Evolutionary conservation across 805 yeast species (phyloP).

Genomic region (Tanozyma kutaoensis): DNA sequence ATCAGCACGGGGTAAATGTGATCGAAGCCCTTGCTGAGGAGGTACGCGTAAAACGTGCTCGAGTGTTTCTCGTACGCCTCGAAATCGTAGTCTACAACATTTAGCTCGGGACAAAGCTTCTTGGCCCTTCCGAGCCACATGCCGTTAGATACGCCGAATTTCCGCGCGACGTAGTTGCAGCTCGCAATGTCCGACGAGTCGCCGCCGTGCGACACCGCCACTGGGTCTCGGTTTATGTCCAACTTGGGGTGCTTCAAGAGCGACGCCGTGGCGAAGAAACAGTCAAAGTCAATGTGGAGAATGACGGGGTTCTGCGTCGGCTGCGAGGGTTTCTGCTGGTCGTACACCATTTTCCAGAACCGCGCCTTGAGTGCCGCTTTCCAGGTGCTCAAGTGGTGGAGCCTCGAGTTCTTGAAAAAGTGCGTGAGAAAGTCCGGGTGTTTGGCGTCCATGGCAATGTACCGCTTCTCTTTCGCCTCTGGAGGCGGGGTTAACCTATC

Average conservation of each 20-base stretch:
- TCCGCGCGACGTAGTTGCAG: conserved; percentile 80
- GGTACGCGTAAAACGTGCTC: conserved; percentile 44
- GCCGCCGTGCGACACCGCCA: conserved; percentile 52
- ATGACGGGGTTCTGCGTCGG: conserved; percentile 18
- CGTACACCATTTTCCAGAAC: conserved; percentile 36
- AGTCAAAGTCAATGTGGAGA: conserved; percentile 84
- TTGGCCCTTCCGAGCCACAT: conserved; percentile 76
- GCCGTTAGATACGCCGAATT: conserved; percentile 71
- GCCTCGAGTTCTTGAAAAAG: conserved; percentile 69
- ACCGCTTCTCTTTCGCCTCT: conserved; percentile 1
- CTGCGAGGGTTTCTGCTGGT: conserved; percentile 5
- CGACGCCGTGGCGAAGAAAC: conserved; percentile 85
- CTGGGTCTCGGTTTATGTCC: conserved; percentile 35
- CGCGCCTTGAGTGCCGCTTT: conserved; percentile 57
- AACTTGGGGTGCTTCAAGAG: conserved; percentile 42
- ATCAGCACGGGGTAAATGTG: conserved; percentile 70
- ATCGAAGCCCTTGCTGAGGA: conserved; percentile 33
- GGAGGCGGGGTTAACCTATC: too few relatives aligned
- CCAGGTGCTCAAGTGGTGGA: conserved; percentile 85
- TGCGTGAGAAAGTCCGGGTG: conserved; percentile 63
- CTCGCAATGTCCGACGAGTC: conserved; percentile 72
- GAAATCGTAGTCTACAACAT: conserved; percentile 61
- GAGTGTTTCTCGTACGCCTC: conserved; percentile 58
- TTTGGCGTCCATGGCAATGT: conserved; percentile 36
- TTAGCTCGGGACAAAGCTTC: conserved; percentile 50